Evolutionary conservation across 2,329 filamentous ascomycete genomes (phyloP), one percentile per base, ranked within the genome.

Genomic region (Cladosporium sphaerospermum): DNA sequence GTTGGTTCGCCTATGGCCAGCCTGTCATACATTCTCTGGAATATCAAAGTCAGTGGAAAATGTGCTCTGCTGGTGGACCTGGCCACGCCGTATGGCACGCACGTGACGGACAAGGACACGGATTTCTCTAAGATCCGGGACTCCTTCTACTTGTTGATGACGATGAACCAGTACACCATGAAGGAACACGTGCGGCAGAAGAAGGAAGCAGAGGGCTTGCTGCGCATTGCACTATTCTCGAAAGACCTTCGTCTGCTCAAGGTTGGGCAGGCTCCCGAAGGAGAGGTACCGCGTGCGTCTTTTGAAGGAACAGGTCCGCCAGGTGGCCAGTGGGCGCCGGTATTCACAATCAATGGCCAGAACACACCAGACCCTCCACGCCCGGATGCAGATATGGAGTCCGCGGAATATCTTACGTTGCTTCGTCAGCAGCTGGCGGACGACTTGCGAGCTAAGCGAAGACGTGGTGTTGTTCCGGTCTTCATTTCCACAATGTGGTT

Each of bases 401-500:
- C 54, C 9, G 28, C 19, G 11, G 52, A 52, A 1, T 59, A 59
- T 2, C 58, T 72, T n/a, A 59, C 65, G 13, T 52, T 65, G n/a
- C 63, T 67, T 47, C 62, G 72, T 6, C 61, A 62, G 36, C 62
- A 64, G 10, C 56, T 74, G 23, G 72, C 73, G 0, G 59, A 66
- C n/a, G 67, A 71, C 32, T 55, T 77, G 16, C 67, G 73, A 1
- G 66, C 69, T 48, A 67, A 66, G 40, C 66, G 74, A 4, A 66
- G 69, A 47, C 64, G 73, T 13, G 74, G 73, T 3, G 69, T 63
- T 1, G 69, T 73, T 1, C 69, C 69, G 48, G 69, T 71, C 0
- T 71, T 75, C 43, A 61, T 73, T 2, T 73, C 70, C 2, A 71
- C 69, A 1, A 56, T 71, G 43, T 75, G 73, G 73, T 77, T 76